Percentiles rank a stretch among this genome's conserved stretches.
These are phyloP conservation scores for Geranium brycei DNA, from an alignment of 345 rosid genomes.

Conservation along the genomic window DNA sequence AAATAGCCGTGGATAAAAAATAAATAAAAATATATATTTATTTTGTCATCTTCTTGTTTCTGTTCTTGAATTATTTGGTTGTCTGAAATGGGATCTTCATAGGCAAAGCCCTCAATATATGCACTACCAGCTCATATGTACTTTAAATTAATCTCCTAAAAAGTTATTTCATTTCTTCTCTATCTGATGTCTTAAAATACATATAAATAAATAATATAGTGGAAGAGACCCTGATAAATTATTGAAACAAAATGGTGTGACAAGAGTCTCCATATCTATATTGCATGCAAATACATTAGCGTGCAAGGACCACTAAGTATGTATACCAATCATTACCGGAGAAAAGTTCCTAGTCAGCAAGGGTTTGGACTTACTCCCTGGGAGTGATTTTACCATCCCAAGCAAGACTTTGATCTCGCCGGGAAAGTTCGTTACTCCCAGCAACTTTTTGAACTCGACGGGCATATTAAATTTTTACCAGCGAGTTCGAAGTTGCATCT, in stretches of 20 bases:
- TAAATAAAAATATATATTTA: slow-evolving; percentile 12
- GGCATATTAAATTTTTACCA: too few species aligned
- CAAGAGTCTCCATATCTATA: too few species aligned
- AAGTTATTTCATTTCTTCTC: background rate
- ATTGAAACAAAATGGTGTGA: background rate
- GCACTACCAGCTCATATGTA: slow-evolving; percentile 51
- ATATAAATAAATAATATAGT: background rate
- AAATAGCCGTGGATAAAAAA: background rate
- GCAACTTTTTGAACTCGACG: too few species aligned
- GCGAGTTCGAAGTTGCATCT: too few species aligned
- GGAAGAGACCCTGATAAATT: background rate
- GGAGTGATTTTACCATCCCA: too few species aligned
- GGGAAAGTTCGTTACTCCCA: too few species aligned
- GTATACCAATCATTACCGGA: too few species aligned
- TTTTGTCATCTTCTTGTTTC: slow-evolving; percentile 66
- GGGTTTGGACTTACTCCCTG: too few species aligned
- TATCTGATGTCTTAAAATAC: too few species aligned
- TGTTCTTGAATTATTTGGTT: slow-evolving; percentile 44
- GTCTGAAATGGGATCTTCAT: slow-evolving; percentile 34
- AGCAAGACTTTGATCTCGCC: too few species aligned
- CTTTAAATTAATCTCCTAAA: slow-evolving; percentile 6
- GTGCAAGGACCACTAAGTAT: background rate
- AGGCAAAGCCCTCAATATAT: slow-evolving; percentile 27
- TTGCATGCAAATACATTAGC: background rate
- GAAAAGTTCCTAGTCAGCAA: too few species aligned